phyloP scores from a whole-genome alignment of 2,329 filamentous ascomycete genomes.

The Neopestalotiopsis sp. region DNA sequence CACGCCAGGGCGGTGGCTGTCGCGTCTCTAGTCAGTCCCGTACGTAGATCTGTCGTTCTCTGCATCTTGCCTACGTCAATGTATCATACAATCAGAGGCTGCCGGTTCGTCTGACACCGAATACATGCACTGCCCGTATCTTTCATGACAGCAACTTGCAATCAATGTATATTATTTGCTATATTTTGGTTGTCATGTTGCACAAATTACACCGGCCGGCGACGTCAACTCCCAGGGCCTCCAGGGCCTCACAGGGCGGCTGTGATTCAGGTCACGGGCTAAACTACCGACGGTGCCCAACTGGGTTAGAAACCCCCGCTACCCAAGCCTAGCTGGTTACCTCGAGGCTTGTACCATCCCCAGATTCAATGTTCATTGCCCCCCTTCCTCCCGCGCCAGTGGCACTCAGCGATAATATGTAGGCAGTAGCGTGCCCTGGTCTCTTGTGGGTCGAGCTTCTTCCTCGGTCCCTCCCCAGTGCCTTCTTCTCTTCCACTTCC shows the following conservation, averaged over 20 bases:
- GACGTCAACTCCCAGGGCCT: not conserved
- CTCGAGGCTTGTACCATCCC: not conserved
- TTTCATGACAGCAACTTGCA: too few relatives aligned
- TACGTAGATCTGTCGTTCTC: not conserved
- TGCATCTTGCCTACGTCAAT: not conserved
- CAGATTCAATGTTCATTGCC: conserved; percentile 2
- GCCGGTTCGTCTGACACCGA: not conserved
- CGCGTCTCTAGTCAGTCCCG: not conserved
- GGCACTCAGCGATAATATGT: not conserved
- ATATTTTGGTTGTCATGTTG: too few relatives aligned
- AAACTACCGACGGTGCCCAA: not conserved
- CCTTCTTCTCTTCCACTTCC: not conserved
- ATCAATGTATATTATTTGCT: too few relatives aligned
- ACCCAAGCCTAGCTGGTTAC: not conserved
- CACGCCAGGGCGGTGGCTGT: not conserved
- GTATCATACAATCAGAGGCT: not conserved
- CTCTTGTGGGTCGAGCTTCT: not conserved
- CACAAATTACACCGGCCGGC: not conserved
- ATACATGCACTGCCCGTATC: too few relatives aligned
- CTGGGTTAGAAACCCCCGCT: not conserved
- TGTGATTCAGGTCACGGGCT: not conserved
- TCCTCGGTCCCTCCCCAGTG: not conserved
- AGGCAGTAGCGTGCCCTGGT: not conserved
- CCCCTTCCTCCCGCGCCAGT: not conserved
- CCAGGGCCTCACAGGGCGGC: not conserved